Base-by-base conservation (phyloP, 108 stramenopile genomes). In the Conticribra guillardii region DNA sequence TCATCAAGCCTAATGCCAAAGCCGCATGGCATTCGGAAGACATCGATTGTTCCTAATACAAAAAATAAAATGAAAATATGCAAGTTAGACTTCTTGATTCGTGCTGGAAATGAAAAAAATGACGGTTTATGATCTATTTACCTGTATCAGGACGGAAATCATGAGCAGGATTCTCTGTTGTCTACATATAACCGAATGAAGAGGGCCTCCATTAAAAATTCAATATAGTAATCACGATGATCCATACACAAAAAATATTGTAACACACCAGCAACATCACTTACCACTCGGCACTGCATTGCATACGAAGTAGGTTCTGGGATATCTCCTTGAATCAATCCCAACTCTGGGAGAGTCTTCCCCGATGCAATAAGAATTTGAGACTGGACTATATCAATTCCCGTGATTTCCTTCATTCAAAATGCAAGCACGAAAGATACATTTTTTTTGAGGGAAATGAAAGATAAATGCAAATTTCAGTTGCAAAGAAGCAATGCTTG, bases 91-190 rank as follows among this genome's bases (percentile, higher is more conserved):
- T n/a, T n/a, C n/a, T n/a, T n/a, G n/a, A n/a, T n/a, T n/a, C n/a
- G n/a, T n/a, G n/a, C n/a, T n/a, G n/a, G n/a, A n/a, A n/a, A n/a
- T n/a, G n/a, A n/a, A n/a, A n/a, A n/a, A n/a, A n/a, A n/a, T n/a
- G n/a, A n/a, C n/a, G n/a, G n/a, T n/a, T n/a, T n/a, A n/a, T n/a
- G n/a, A n/a, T n/a, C n/a, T n/a, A n/a, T n/a, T n/a, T n/a, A 9
- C 96, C 97, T 23, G 96, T 96, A 71, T 96, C 98, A 15, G 96
- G 96, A 18, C 84, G 83, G 74, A 97, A 97, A 80, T 97, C 94
- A 50, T 84, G 85, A n/a, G 81, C 63, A 0, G 91, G 93, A 67
- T 97, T 89, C 67, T 99, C 98, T 2, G 98, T 97, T 8, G 96
- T 98, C 59, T 60, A 14, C 16, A 22, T 18, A 9, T 24, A 30